Base-by-base conservation (phyloP, 306 rosid genomes). In the Dalbergia cochinchinensis region DNA sequence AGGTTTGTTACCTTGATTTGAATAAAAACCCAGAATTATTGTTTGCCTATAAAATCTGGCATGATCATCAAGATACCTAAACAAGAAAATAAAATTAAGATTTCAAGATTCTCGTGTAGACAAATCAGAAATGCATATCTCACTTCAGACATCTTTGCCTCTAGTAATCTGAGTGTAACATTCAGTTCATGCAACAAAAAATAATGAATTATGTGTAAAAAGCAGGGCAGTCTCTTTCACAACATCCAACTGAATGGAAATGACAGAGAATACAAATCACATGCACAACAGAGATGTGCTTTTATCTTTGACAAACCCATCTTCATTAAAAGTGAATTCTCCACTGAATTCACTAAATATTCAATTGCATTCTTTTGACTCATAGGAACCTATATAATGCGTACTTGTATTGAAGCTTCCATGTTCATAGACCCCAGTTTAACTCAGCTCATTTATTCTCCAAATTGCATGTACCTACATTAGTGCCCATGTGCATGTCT, bases 1-100 rank as follows among this genome's bases (percentile, higher is more conserved):
- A 80, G 57, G 47, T 22, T 69, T 50, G 53, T 80, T 69, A 92
- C 99, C 97, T 86, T 93, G 95, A 83, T 87, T 90, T 51, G 91
- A 81, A 86, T 90, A 86, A 74, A 79, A 76, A 16, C 97, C 92
- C 80, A 91, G 82, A 65, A 94, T 80, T 76, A 94, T 86, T 19
- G 97, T 87, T 80, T 94, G 99, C 91, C 97, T 88, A 51, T 90
- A 94, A 71, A 86, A 86, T 83, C 81, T 88, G 20, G 99, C 96
- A 77, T 82, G 51, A 64, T 87, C 91, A 79, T 94, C 92, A 65
- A 89, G 89, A 81, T 88, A 87, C 99, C 99, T 94, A 74, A 67
- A 58, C 72, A 82, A 77, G 64, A 41, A 85, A 66, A 74, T 15
- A 83, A 42, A 65, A 19, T 68, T 44, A 73, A 20, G 26, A 76